Evolutionary conservation across 2,329 filamentous ascomycete genomes (phyloP).

Genomic region (Paraphaeosphaeria minitans): DNA sequence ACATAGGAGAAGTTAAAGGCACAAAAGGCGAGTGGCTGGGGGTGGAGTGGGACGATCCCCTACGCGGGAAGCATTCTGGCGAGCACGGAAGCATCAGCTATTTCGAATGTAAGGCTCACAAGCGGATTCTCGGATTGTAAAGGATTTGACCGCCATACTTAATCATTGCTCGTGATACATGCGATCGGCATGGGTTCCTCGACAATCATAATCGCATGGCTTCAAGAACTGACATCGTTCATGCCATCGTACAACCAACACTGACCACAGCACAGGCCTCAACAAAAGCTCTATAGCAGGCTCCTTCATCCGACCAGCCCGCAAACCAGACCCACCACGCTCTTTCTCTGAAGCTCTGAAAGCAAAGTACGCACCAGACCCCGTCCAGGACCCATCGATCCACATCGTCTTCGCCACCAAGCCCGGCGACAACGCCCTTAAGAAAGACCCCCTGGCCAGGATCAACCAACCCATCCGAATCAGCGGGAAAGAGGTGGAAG

Average conservation of each 20-base stretch:
- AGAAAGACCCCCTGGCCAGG: slow-evolving; percentile 23
- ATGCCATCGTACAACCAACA: neutral
- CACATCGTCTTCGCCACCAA: slow-evolving; percentile 37
- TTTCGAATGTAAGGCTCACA: slow-evolving; percentile 75
- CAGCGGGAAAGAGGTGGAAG: slow-evolving; percentile 83
- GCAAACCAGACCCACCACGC: slow-evolving; percentile 68
- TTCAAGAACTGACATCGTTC: too few species aligned
- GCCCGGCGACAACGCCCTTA: slow-evolving; percentile 20
- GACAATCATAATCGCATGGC: too few species aligned
- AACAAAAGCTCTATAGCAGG: slow-evolving; percentile 71
- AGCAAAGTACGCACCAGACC: slow-evolving; percentile 79
- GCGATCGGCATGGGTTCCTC: too few species aligned
- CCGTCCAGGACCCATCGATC: slow-evolving; percentile 44
- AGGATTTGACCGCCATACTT: neutral
- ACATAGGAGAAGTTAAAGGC: slow-evolving; percentile 75
- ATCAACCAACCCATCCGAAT: slow-evolving; percentile 66
- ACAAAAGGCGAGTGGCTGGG: slow-evolving; percentile 85
- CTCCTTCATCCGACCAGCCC: slow-evolving; percentile 83
- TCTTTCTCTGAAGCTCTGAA: slow-evolving; percentile 80
- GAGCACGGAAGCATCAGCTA: slow-evolving; percentile 78
- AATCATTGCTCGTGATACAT: too few species aligned
- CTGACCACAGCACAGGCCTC: slow-evolving; percentile 54
- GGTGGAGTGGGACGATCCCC: slow-evolving; percentile 93
- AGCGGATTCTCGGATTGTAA: slow-evolving; percentile 52
- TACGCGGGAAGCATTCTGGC: slow-evolving; percentile 88